Evolutionary conservation across 2,329 filamentous ascomycete species (phyloP).

Genomic region (Fusarium scirpi): DNA sequence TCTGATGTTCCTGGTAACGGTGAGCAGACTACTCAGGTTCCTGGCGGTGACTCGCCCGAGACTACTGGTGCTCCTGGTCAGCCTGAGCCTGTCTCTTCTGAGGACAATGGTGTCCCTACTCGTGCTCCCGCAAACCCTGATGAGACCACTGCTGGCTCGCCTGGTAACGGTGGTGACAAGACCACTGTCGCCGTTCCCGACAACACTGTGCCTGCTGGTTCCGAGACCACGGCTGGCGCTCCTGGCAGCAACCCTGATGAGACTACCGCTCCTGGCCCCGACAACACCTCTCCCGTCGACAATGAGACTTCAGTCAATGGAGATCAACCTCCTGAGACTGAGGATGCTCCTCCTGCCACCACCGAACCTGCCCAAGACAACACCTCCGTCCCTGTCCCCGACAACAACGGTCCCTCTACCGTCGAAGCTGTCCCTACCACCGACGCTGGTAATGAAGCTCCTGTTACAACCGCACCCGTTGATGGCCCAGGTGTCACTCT

Average conservation of each 20-base stretch:
- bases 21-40: not conserved
- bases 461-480: not conserved
- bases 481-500: not conserved
- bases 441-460: not conserved
- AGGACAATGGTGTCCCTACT: accelerated
- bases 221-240: accelerated
- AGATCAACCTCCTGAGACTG: not conserved
- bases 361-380: not conserved
- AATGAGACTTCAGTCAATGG: not conserved
- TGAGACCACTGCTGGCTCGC: not conserved
- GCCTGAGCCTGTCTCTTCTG: not conserved
- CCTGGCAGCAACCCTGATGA: not conserved
- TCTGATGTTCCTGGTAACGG: not conserved
- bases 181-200: not conserved
- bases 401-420: not conserved
- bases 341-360: not conserved
- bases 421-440: not conserved
- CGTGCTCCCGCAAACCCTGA: accelerated
- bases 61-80: not conserved
- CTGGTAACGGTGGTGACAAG: not conserved
- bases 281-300: not conserved
- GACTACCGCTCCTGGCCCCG: not conserved
- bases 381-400: not conserved
- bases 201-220: accelerated
- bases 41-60: not conserved